Base-by-base conservation (phyloP, 495 filamentous ascomycete genomes). In the Tuber indicum region DNA sequence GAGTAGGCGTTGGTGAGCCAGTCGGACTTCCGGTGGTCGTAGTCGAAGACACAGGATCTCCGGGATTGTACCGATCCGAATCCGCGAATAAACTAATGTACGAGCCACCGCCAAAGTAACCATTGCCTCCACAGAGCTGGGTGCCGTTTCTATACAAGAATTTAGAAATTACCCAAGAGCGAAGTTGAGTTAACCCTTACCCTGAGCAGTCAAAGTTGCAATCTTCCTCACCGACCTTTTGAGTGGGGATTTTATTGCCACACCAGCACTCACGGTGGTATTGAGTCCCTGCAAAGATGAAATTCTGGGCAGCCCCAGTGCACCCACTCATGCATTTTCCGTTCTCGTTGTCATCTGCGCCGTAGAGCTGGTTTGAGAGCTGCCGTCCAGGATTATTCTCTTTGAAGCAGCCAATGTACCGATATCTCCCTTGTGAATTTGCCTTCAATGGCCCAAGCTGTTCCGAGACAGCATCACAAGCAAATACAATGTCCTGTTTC, bases 221-320 rank as follows among this genome's bases (percentile, higher is more conserved):
- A 8, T 85, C 73, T n/a, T 44, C 72, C 9, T 85, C 81, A 4
- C 72, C 77, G n/a, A 84, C 85, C 79, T 84, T 77, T 71, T 82
- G 76, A 23, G 70, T 75, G 23, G 82, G 81, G 41, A 82, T 78
- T 23, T 32, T 77, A 74, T 82, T 82, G 9, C 86, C 87, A 72
- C 87, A 87, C 86, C 86, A 88, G 77, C 87, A 89, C 78, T 88
- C 87, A 44, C 79, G 77, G 26, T 86, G 84, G 76, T 88, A 89
- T 49, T 89, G 83, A 0, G 86, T 86, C 3, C 86, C 88, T 39
- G 87, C 87, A 74, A 88, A 87, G 2, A 81, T 84, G 66, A 85
- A 87, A 10, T 84, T 86, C 21, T 75, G 69, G 1, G 47, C 71
- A 66, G 75, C 78, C 62, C 75, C 75, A 21, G 49, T 70, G 78